Evolutionary conservation across 164 flowering plant genomes (phyloP), one percentile per base, ranked within the genome.

Genomic region (Cinnamomum micranthum): DNA sequence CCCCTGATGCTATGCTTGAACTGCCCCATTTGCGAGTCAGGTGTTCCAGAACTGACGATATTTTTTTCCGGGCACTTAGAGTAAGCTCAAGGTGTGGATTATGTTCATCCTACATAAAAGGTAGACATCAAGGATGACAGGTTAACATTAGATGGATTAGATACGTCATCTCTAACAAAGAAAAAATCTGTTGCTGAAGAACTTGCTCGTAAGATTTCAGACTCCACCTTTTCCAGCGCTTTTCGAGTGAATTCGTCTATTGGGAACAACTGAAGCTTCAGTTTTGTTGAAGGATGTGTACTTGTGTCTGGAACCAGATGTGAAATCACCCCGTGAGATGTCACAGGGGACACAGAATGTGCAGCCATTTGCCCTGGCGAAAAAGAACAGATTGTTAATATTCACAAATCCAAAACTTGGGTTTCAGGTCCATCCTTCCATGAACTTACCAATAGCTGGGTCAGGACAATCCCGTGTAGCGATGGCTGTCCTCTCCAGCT

Each of bases 21-120:
- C 76, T 82, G 14, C 97, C 97, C 99, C 99, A 96, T 78, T 96
- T 96, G 63, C 93, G 95, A 79, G 78, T 89, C 17, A 96, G 91
- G 86, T 96, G 99, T 69, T 96, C 99, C 79, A 92, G 50, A 64
- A 96, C 91, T 27, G 99, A 96, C 69, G 95, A 88, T 80, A 96
- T 94, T 88, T 90, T 96, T 83, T 96, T 96, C 70, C 93, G 86
- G 47, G 83, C 84, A 79, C 98, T 91, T 80, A 96, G 81, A 75
- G 98, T 94, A 66, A 96, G 97, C 83, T 96, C 98, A 81, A 96
- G 81, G 77, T 89, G 84, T 19, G 99, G 99, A 86, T 96, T 96
- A 77, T 87, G 91, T 71, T 92, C 90, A 80, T 89, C 98, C 99
- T 96, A 86, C 41, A 79, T 5, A 33, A 1, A 74, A 19, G 65